phyloP scores from a whole-genome alignment of 2,329 filamentous ascomycete species.

The Curvularia eragrostidis region DNA sequence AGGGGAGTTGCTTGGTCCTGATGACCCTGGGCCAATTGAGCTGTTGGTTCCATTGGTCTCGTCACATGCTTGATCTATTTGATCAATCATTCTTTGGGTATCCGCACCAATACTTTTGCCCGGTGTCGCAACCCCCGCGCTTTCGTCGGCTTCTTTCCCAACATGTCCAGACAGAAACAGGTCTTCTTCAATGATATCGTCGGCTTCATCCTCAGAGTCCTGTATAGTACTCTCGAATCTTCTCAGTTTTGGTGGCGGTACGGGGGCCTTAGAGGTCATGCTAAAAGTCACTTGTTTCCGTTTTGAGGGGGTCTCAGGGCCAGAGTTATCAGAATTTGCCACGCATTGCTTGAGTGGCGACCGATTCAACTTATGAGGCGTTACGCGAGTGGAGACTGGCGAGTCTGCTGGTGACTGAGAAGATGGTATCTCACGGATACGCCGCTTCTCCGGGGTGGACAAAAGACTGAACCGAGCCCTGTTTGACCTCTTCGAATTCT shows the following conservation, averaged over 20 bases:
- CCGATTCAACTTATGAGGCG: slow-evolving; percentile 26
- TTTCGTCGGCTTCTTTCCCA: slow-evolving; percentile 10
- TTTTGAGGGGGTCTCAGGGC: slow-evolving; percentile 39
- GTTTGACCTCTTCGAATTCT: background rate
- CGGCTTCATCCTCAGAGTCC: slow-evolving; percentile 46
- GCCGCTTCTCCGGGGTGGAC: slow-evolving; percentile 44
- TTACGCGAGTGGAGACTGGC: slow-evolving; percentile 36
- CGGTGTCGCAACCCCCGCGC: background rate
- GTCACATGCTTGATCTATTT: slow-evolving; percentile 38
- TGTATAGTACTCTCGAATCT: slow-evolving; percentile 41
- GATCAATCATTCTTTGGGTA: slow-evolving; percentile 36
- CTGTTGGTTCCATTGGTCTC: slow-evolving; percentile 14
- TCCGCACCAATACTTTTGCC: slow-evolving; percentile 27
- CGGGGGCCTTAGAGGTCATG: slow-evolving; percentile 16
- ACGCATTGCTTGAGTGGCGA: slow-evolving; percentile 26
- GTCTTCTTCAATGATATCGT: slow-evolving; percentile 31
- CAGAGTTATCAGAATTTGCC: slow-evolving; percentile 7
- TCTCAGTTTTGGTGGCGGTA: slow-evolving; percentile 25
- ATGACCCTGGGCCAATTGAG: background rate
- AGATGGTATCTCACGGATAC: slow-evolving; percentile 42
- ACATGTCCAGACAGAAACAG: slow-evolving; percentile 1
- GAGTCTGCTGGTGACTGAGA: slow-evolving; percentile 47
- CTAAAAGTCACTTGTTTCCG: slow-evolving; percentile 41
- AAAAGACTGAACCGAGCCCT: slow-evolving; percentile 39
- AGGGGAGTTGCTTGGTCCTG: slow-evolving; percentile 12